Conservation (phyloP, 140 eudicot genomes). For the Flaveria floridana region DNA sequence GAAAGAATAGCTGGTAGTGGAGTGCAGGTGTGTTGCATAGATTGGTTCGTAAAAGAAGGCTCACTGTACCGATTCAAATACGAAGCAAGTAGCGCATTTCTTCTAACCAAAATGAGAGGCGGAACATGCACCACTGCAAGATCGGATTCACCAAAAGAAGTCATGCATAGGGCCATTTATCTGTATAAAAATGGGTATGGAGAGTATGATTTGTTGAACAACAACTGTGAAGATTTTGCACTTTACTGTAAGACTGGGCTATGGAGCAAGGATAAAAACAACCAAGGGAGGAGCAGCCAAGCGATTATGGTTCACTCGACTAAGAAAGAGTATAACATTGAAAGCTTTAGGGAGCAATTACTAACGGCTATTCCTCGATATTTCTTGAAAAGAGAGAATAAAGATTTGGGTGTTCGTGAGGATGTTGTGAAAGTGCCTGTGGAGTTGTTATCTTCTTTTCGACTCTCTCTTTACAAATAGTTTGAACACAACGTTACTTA, state of each 20-base stretch:
- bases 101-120: neutral
- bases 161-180: constrained; percentile 2
- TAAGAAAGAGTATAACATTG: neutral
- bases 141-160: neutral
- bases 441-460: neutral
- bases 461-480: neutral
- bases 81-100: neutral
- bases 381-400: constrained; percentile 4
- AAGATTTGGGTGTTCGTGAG: constrained; percentile 5
- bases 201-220: neutral
- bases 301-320: neutral
- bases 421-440: constrained; percentile 13
- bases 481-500: too few species aligned
- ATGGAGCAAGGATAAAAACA: neutral
- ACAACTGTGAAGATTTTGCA: neutral
- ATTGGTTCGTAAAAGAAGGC: neutral
- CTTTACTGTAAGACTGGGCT: constrained; percentile 14
- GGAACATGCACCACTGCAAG: neutral
- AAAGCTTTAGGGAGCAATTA: neutral
- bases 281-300: neutral
- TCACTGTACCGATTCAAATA: neutral
- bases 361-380: constrained; percentile 7
- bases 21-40: constrained; percentile 15
- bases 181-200: neutral
- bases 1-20: constrained; percentile 3